Evolutionary conservation across 2,329 filamentous ascomycete species (phyloP).

Genomic region (Diplodia seriata): DNA sequence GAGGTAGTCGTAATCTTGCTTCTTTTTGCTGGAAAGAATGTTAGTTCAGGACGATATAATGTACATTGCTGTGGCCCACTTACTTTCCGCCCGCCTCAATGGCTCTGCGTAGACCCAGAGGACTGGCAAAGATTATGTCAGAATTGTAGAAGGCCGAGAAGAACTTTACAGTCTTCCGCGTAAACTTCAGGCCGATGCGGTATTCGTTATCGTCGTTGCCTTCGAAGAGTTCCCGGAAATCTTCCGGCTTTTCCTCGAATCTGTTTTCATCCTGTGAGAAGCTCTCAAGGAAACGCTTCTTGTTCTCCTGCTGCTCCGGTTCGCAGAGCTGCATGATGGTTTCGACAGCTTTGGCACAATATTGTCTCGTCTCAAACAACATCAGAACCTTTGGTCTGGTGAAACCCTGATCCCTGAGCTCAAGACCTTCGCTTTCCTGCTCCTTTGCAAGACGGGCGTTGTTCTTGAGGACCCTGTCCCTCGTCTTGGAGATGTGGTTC

Average conservation of each 20-base stretch:
- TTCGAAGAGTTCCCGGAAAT: conserved; percentile 87
- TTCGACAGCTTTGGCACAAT: conserved; percentile 79
- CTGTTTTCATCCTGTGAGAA: conserved; percentile 74
- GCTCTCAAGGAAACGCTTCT: conserved; percentile 85
- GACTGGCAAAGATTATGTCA: conserved; percentile 91
- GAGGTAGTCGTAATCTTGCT: conserved; percentile 84
- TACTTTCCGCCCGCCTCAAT: conserved; percentile 74
- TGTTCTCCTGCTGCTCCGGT: conserved; percentile 93
- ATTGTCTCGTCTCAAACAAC: conserved; percentile 85
- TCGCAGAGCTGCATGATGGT: conserved; percentile 76
- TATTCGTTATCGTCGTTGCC: conserved; percentile 99
- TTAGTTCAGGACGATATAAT: conserved; percentile 46
- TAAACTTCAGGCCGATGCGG: conserved; percentile 94
- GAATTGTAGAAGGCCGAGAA: conserved; percentile 96
- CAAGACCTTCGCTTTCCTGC: conserved; percentile 66
- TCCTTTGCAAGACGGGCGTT: conserved; percentile 78
- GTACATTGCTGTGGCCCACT: background rate
- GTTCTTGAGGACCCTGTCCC: conserved; percentile 91
- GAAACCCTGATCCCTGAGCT: conserved; percentile 91
- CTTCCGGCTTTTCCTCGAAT: conserved; percentile 78
- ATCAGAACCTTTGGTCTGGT: conserved; percentile 93
- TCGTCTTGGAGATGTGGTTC: conserved; percentile 92
- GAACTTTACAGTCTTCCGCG: conserved; percentile 91
- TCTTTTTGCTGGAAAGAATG: conserved; percentile 54
- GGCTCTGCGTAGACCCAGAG: conserved; percentile 86